Evolutionary conservation across 1,284 basidiomycete species (phyloP), one percentile per base, ranked within the genome.

Genomic region (Pisolithus thermaeus): DNA sequence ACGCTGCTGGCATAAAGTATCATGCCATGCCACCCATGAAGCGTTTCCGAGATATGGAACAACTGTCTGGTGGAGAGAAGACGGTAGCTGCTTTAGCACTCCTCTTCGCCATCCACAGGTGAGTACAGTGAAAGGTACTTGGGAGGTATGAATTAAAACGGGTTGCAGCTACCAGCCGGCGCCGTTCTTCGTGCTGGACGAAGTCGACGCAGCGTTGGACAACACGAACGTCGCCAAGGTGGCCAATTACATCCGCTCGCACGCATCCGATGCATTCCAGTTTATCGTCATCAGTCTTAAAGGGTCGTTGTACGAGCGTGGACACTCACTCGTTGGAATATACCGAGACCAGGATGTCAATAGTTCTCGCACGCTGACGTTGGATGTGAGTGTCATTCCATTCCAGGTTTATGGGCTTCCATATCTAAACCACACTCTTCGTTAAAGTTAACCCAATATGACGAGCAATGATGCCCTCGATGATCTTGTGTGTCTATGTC

Each of bases 1-100:
- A 99, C 62, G 80, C 82, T 23, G 90, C 87, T 27, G 97, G 96
- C 52, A 92, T 99, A 72, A 97, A 96, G 69, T 99, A 98, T 67
- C 95, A 97, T 66, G 94, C 95, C 1, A 99, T 99, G 91, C 96
- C 96, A 0, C 95, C 95, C 0, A 96, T 98, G 85, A 99, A 99
- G 69, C 89, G 94, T 6, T 99, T 99, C 78, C 82, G 95, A 58
- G 97, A 99, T 68, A 99, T 99, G 90, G 95, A 98, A 55, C 95
- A 98, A 67, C 76, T 99, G 5, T 98, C 94, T 0, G 97, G 96
- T 49, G 97, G 97, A 23, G 97, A 99, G 69, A 98, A 98, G 75
- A 98, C 96, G 0, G 96, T 99, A 56, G 97, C 97, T 3, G 96
- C 97, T 6, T 74, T 99, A 18, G 95, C 96, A 1, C 75, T 99